A percentile compares a stretch with the other conserved stretches of the same genome.
These are phyloP conservation scores for Beta macrorhiza DNA, from an alignment of 179 eudicot species.

Conservation along the genomic window DNA sequence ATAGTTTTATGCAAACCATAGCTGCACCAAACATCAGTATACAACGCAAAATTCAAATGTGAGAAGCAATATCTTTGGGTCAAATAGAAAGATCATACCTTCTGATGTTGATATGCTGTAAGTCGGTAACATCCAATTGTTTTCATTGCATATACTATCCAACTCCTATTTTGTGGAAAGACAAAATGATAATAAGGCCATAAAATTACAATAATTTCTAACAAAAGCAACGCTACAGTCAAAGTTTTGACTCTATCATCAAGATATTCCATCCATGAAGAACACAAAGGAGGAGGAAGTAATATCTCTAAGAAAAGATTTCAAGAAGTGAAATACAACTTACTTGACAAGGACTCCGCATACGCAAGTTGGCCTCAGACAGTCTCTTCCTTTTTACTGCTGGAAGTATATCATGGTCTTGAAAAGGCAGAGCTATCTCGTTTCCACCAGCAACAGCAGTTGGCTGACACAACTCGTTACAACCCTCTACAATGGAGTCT, in stretches of 20 bases:
- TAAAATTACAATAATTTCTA: not conserved
- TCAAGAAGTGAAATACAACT: conserved; percentile 13
- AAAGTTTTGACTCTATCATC: too few species aligned
- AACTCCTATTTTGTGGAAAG: conserved; percentile 41
- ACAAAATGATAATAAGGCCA: not conserved
- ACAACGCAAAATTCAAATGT: not conserved
- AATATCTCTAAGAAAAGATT: not conserved
- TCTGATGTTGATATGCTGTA: conserved; percentile 41
- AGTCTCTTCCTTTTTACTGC: conserved; percentile 35
- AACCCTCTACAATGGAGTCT: conserved; percentile 44
- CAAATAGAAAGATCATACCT: conserved; percentile 38
- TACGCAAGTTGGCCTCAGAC: conserved; percentile 46
- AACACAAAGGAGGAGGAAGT: not conserved
- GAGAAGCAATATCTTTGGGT: not conserved
- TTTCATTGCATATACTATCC: conserved; percentile 52
- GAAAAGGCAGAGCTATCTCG: conserved; percentile 24
- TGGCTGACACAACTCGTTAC: conserved; percentile 32
- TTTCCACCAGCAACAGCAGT: conserved; percentile 28
- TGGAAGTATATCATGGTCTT: conserved; percentile 30
- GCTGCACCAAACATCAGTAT: not conserved
- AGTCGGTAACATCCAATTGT: conserved; percentile 50
- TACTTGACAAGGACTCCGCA: conserved; percentile 50
- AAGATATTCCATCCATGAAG: not conserved
- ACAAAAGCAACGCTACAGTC: not conserved
- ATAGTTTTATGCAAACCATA: not conserved